Conservation (phyloP, 2,329 filamentous ascomycete species). For the Diaporthe longicolla region DNA sequence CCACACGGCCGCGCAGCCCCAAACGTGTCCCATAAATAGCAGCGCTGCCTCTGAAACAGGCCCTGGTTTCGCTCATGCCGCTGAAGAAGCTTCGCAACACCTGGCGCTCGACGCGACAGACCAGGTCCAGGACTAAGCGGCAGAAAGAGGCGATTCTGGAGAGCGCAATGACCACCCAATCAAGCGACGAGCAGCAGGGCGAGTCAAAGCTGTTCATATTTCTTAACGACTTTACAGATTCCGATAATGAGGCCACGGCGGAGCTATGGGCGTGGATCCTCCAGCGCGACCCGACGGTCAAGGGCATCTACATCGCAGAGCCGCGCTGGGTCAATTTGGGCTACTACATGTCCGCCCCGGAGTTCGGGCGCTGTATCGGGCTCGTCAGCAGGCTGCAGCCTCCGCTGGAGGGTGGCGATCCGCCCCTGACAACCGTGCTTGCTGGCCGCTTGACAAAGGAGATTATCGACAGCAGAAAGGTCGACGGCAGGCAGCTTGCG, state of each 20-base stretch:
- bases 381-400: slow-evolving; percentile 33
- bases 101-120: slow-evolving; percentile 37
- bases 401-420: slow-evolving; percentile 17
- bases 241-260: slow-evolving; percentile 40
- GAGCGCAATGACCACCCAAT: slow-evolving; percentile 35
- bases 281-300: slow-evolving; percentile 11
- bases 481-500: slow-evolving; percentile 21
- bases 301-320: slow-evolving; percentile 41
- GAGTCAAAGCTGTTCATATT: slow-evolving; percentile 33
- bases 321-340: slow-evolving; percentile 42
- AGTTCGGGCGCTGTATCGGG: slow-evolving; percentile 33
- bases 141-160: slow-evolving; percentile 28
- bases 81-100: slow-evolving; percentile 36
- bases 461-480: slow-evolving; percentile 12
- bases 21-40: slow-evolving; percentile 24
- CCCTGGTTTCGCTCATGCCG: slow-evolving; percentile 14
- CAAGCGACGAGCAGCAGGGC: slow-evolving; percentile 5
- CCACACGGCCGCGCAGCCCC: slow-evolving; percentile 1
- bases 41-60: background rate
- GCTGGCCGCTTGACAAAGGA: slow-evolving; percentile 36
- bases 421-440: slow-evolving; percentile 37
- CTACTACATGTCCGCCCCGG: slow-evolving; percentile 39
- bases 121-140: slow-evolving; percentile 38
- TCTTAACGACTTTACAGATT: slow-evolving; percentile 42
- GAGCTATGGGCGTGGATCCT: slow-evolving; percentile 37